Evolutionary conservation across 352 stramenopile species (phyloP), one percentile per base, ranked within the genome.

Genomic region (Pythium biforme): DNA sequence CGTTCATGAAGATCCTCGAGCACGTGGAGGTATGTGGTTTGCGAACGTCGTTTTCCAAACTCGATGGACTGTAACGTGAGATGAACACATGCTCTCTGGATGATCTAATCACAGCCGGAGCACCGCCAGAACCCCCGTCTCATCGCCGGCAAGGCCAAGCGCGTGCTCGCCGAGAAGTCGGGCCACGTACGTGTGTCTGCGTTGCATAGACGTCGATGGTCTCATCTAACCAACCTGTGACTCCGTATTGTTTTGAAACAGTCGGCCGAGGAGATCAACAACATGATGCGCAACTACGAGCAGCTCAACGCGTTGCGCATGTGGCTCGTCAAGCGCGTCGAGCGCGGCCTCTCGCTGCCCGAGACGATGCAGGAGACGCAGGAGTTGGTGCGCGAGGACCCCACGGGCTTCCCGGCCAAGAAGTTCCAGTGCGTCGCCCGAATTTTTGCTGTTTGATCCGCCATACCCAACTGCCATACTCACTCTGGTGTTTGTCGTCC

Each of bases 261-360:
- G 84, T 86, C 79, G 12, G 67, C 85, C 7, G 86, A 93, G 64
- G 82, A 95, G 55, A 90, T 95, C 69, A 95, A 95, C 72, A 90
- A 83, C 66, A 88, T 93, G 81, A 59, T 95, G 25, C 82, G 83
- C 59, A 80, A 92, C 59, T 95, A 91, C 70, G 84, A 93, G 56
- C 86, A 95, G 68, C 64, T 95, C 26, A 78, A 73, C 31, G 79
- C 79, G 25, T 70, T 95, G 39, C 86, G 77, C 55, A 65, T 82
- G 65, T 95, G 86, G 86, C 76, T 95, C 22, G 59, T 77, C 49
- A 93, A 94, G 74, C 86, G 86, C 29, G 85, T 92, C 52, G 81
- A 94, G 55, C 83, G 86, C 55, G 79, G 79, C 4, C 74, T 95
- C 27, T 51, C 68, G 47, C 78, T 95, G 59, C 86, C 86, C 4